Conservation (phyloP, 495 filamentous ascomycete species). For the Lineolata rhizophorae region DNA sequence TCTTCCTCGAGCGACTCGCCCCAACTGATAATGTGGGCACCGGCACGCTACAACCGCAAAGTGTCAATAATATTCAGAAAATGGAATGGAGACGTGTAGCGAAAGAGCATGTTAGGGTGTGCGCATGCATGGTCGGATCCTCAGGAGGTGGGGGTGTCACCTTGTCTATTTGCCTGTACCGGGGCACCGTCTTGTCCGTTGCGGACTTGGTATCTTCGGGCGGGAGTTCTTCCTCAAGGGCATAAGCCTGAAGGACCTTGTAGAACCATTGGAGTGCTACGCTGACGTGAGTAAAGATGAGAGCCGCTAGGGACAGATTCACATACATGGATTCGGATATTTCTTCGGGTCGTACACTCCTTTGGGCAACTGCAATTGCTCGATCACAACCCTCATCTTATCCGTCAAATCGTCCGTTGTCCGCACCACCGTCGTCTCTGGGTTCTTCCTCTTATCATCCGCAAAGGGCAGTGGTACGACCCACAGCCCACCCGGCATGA, state of each 20-base stretch:
- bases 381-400: constrained; percentile 56
- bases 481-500: constrained; percentile 72
- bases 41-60: constrained; percentile 30
- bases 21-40: constrained; percentile 58
- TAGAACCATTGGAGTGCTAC: constrained; percentile 88
- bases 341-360: constrained; percentile 60
- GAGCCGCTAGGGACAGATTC: neutral
- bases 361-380: constrained; percentile 78
- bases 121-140: too few species aligned
- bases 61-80: constrained; percentile 4
- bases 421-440: constrained; percentile 26
- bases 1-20: constrained; percentile 38
- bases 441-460: constrained; percentile 67
- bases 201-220: too few species aligned
- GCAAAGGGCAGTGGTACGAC: constrained; percentile 71
- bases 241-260: constrained; percentile 76
- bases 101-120: too few species aligned
- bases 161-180: constrained; percentile 68
- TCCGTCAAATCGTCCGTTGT: constrained; percentile 54
- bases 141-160: too few species aligned
- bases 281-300: neutral
- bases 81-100: neutral
- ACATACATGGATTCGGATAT: constrained; percentile 65
- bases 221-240: constrained; percentile 79
- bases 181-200: constrained; percentile 77